These are phyloP conservation scores for Pyrus bretschneideri DNA, from an alignment of 306 rosid genomes.

Conservation along the genomic window DNA sequence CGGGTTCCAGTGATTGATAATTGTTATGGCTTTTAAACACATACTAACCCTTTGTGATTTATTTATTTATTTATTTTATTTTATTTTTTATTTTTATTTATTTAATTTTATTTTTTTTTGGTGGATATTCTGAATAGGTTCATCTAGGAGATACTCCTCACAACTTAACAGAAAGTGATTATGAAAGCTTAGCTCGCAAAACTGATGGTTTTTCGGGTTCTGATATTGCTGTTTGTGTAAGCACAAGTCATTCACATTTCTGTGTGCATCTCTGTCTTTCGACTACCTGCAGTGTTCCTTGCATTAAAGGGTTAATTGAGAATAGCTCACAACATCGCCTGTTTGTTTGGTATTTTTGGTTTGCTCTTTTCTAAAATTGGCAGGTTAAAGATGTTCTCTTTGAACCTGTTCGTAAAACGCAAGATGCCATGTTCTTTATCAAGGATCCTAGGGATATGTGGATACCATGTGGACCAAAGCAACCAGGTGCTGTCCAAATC, in stretches of 20 bases:
- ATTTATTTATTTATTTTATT: too few species aligned
- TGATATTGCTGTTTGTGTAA: constrained; percentile 94
- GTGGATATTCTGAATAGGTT: constrained; percentile 48
- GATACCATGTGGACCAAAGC: constrained; percentile 95
- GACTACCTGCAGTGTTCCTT: neutral
- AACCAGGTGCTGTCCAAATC: constrained; percentile 59
- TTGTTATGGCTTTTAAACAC: neutral
- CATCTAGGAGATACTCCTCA: constrained; percentile 99
- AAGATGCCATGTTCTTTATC: constrained; percentile 94
- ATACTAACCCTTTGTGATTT: neutral
- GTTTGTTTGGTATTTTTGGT: neutral
- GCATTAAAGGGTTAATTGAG: neutral
- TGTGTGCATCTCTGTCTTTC: neutral
- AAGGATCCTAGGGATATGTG: constrained; percentile 57
- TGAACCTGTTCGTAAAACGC: constrained; percentile 98
- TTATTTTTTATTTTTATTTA: neutral
- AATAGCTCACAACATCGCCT: neutral
- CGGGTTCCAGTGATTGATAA: neutral
- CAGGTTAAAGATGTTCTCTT: constrained; percentile 99
- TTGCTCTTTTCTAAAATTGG: neutral
- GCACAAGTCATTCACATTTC: constrained; percentile 25
- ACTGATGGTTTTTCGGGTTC: constrained; percentile 98
- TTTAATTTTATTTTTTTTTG: neutral
- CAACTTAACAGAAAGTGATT: constrained; percentile 79
- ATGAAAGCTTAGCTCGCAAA: constrained; percentile 69